Base-by-base conservation (phyloP, 1,284 basidiomycete genomes). In the Termitomyces sp. region DNA sequence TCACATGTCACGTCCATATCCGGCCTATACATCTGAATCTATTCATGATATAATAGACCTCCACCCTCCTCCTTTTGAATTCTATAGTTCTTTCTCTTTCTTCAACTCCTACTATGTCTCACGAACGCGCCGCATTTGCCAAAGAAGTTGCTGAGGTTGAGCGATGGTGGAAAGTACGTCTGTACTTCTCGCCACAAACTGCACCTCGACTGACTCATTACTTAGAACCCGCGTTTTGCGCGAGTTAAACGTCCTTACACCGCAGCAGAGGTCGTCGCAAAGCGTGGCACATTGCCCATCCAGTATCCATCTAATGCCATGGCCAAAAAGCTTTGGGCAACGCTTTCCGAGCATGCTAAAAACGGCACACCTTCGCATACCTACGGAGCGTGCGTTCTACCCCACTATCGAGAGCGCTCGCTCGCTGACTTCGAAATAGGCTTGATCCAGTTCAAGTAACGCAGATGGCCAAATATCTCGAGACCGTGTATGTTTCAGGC, bases 381-480 rank as follows among this genome's bases (percentile, higher is more conserved):
- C 59, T 99, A 98, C 69, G 96, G 96, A 76, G 95, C 95, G 91
- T 95, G 66, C 82, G 93, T 90, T 34, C 30, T 16, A 43, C 50
- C 11, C n/a, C 39, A 37, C 45, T 10, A 21, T 37, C 14, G 35
- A 26, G 44, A 6, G 37, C 4, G 16, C 18, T 46, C 50, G 38
- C 28, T 51, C 7, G 28, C 19, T 50, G 24, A 46, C 35, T 39
- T 28, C 8, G n/a, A 16, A 41, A 11, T 60, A 95, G 93, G 30
- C 85, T 99, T 58, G 97, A 99, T 72, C 93, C 95, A 1, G 94
- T 99, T 11, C 96, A 99, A 74, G 81, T 94, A 60, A 93, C 94
- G 0, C 96, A 99, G 73, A 99, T 99, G 96, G 95, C 95, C 31
- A 96, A 96, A 69, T 90, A 97, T 71, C 88, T 97, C 62, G 96